These are phyloP conservation scores for Cladophialophora chaetospira DNA, from an alignment of 2,329 filamentous ascomycete species.

Conservation along the genomic window DNA sequence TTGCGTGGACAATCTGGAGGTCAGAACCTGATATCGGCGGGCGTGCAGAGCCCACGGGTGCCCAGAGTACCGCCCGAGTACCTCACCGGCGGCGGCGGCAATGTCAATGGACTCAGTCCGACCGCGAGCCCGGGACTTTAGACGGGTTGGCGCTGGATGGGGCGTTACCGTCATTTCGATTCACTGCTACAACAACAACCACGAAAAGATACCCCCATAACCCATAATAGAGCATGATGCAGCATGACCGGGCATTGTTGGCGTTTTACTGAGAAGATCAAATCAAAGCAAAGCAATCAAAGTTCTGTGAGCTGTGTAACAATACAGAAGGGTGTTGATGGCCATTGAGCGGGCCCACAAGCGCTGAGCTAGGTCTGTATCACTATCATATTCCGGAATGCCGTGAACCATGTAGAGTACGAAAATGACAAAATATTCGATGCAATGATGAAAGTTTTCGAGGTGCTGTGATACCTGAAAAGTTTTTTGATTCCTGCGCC, in stretches of 20 bases:
- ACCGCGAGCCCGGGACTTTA: constrained; percentile 25
- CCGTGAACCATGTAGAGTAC: no score
- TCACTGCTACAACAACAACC: constrained; percentile 14
- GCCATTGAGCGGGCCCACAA: constrained; percentile 15
- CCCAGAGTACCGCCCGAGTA: constrained; percentile 53
- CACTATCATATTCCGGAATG: constrained; percentile 15
- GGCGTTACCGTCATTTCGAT: constrained; percentile 6
- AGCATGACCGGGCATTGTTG: constrained; percentile 12
- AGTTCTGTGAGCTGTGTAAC: constrained; percentile 17
- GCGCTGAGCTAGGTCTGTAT: constrained; percentile 18
- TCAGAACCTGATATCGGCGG: constrained; percentile 13
- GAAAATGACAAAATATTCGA: no score
- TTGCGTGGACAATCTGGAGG: constrained; percentile 41
- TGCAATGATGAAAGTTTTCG: no score
- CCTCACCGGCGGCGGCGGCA: constrained; percentile 37
- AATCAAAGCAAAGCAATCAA: no score
- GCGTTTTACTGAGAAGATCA: no score
- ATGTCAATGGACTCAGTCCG: constrained; percentile 18
- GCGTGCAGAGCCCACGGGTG: constrained; percentile 44
- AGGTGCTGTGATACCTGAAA: no score
- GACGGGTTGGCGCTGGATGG: background rate
- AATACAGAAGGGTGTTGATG: constrained; percentile 14
- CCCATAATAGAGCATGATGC: constrained; percentile 17
- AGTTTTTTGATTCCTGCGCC: background rate
- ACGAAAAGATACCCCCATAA: no score